Percentiles rank a stretch among this genome's conserved stretches.
Evolutionary conservation across 192 early-diverging fungal species (phyloP).

Genomic region (Coemansia sp.): DNA sequence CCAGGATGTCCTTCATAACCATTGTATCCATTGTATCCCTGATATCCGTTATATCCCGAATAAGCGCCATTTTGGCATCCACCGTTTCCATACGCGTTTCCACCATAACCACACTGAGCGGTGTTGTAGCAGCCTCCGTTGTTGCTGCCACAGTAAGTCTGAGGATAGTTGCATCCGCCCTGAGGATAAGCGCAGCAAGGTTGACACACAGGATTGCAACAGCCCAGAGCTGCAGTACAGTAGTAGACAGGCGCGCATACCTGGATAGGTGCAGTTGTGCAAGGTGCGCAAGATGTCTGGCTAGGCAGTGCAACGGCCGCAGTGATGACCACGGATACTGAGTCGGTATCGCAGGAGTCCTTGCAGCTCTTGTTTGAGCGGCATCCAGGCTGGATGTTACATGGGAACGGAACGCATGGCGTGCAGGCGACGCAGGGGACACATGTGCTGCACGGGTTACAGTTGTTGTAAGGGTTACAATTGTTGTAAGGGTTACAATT

Average conservation of each 20-base stretch:
- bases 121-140: not conserved
- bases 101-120: too few species aligned
- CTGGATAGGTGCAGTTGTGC: not conserved
- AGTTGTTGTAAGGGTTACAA: not conserved
- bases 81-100: not conserved
- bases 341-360: not conserved
- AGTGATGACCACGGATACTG: not conserved
- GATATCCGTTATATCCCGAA: not conserved
- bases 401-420: not conserved
- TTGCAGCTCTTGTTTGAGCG: not conserved
- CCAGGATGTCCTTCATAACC: conserved; percentile 4
- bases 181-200: not conserved
- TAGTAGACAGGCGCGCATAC: conserved; percentile 1
- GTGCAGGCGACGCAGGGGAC: not conserved
- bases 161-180: conserved; percentile 1
- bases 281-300: not conserved
- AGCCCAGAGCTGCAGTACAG: not conserved
- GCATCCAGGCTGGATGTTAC: not conserved
- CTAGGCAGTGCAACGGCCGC: conserved; percentile 6
- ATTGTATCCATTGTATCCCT: not conserved
- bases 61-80: not conserved
- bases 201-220: not conserved
- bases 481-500: conserved; percentile 1
- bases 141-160: not conserved
- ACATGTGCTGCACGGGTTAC: not conserved